phyloP scores from a whole-genome alignment of 768 basidiomycete species.

The Clavulina sp. region DNA sequence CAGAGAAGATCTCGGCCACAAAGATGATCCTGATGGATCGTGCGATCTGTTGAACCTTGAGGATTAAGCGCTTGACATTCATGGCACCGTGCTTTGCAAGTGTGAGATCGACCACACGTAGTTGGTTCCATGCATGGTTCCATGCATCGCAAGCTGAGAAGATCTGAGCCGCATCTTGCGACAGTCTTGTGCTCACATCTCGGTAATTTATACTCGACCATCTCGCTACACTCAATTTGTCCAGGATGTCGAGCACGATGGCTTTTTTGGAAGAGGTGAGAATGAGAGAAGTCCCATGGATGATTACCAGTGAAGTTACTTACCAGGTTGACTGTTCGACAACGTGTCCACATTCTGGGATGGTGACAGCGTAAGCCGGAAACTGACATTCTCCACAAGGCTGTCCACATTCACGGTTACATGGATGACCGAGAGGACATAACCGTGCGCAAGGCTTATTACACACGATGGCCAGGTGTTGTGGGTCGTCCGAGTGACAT shows the following conservation, averaged over 20 bases:
- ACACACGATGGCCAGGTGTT: constrained; percentile 33
- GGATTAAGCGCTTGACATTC: constrained; percentile 26
- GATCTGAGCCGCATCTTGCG: constrained; percentile 32
- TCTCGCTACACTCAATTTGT: constrained; percentile 26
- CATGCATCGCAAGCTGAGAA: constrained; percentile 26
- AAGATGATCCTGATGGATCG: constrained; percentile 26
- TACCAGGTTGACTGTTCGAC: constrained; percentile 32
- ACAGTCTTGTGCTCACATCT: constrained; percentile 35
- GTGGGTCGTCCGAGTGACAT: constrained; percentile 45
- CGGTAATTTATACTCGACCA: constrained; percentile 28
- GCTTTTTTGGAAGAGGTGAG: too few relatives aligned
- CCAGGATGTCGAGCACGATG: constrained; percentile 28
- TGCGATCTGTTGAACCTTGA: not conserved
- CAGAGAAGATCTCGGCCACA: constrained; percentile 40
- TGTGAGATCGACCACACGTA: constrained; percentile 37
- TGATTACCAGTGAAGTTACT: constrained; percentile 11
- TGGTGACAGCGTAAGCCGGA: constrained; percentile 25
- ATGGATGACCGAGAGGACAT: constrained; percentile 42
- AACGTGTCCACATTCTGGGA: constrained; percentile 34
- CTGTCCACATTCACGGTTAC: constrained; percentile 31
- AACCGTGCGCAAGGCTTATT: constrained; percentile 31
- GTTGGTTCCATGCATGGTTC: constrained; percentile 23
- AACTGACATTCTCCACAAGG: constrained; percentile 38
- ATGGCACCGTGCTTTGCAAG: constrained; percentile 32
- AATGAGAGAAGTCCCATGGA: too few relatives aligned